These are phyloP conservation scores for Nakataea oryzae DNA, from an alignment of 2,329 filamentous ascomycete genomes.

Conservation along the genomic window DNA sequence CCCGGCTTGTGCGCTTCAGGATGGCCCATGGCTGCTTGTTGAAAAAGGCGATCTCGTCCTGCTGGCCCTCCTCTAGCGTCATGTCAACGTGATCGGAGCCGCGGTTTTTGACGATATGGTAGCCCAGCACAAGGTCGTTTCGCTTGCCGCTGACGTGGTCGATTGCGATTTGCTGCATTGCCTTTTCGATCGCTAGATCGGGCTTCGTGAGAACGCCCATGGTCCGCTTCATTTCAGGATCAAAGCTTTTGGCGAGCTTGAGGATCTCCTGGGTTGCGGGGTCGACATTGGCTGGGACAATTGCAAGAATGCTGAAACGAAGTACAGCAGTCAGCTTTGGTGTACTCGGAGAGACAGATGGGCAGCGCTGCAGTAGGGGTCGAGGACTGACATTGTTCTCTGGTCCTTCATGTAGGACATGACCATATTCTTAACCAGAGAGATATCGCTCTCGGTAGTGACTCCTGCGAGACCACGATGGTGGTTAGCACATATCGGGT, in stretches of 20 bases:
- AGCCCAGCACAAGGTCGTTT: conserved; percentile 31
- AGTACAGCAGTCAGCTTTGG: too few relatives aligned
- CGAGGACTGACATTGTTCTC: conserved; percentile 28
- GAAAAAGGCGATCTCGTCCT: conserved; percentile 27
- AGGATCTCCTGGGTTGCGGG: conserved; percentile 27
- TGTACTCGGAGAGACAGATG: too few relatives aligned
- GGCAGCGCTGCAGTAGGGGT: too few relatives aligned
- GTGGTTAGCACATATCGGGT: not conserved
- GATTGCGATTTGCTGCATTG: conserved; percentile 24
- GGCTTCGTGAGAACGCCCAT: conserved; percentile 47
- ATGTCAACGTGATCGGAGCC: conserved; percentile 28
- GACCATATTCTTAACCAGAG: conserved; percentile 35
- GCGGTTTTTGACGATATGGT: conserved; percentile 37
- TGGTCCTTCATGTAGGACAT: conserved; percentile 31
- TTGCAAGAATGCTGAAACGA: conserved; percentile 35
- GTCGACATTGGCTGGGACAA: conserved; percentile 26
- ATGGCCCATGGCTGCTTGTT: conserved; percentile 21
- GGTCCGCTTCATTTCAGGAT: conserved; percentile 28
- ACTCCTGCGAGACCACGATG: conserved; percentile 14
- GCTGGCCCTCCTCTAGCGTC: conserved; percentile 18
- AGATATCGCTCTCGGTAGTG: conserved; percentile 33
- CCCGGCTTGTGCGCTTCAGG: conserved; percentile 13
- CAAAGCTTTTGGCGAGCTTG: conserved; percentile 23
- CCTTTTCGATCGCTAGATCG: conserved; percentile 37
- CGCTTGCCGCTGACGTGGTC: conserved; percentile 30